Base-by-base conservation (phyloP, 495 filamentous ascomycete genomes). In the Trichocladium uniseriatum region DNA sequence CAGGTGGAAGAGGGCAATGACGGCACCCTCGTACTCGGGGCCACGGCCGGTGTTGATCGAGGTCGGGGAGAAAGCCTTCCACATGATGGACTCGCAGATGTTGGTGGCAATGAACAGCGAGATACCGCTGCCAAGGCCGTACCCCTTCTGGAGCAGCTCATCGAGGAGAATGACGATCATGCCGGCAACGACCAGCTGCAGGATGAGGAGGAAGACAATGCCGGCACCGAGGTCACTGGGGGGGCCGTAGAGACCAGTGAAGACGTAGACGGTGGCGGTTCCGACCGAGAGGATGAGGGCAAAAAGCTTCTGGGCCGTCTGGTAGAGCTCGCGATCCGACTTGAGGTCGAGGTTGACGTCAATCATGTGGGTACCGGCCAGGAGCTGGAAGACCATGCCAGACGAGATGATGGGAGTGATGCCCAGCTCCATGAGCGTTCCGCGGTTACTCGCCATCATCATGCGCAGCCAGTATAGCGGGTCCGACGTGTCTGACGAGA, bases 91-190 rank as follows among this genome's bases (percentile, higher is more conserved):
- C 74, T 99, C 94, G 83, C 94, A 99, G 73, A 99, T 97, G 79
- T 97, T 97, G 75, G 94, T 99, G 47, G 94, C 94, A 66, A 99
- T 99, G 81, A 99, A 99, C 47, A 99, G 84, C 38, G 89, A 95
- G 69, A 99, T 99, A 72, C 94, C 94, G 67, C 86, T 91, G 65
- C 92, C 94, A 48, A 99, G 83, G 67, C 94, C 94, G 62, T 99
- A 99, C 46, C 94, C 92, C 80, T 99, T 99, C 76, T 97, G 94
- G 60, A 99, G 83, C 47, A 99, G 83, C 77, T 99, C 94, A 64
- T 99, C 94, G 51, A 99, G 86, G 44, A 99, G 87, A 70, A 99
- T 96, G 72, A 97, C 94, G 60, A 99, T 90, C 64, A 99, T 80
- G 64, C 94, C 94, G 52, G 94, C 92, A 55, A 95, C 78, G 57